A percentile compares a stretch with the other conserved stretches of the same genome.
Evolutionary conservation across 176 grass and related monocot species (phyloP).

Genomic region (Elymus sibiricus): DNA sequence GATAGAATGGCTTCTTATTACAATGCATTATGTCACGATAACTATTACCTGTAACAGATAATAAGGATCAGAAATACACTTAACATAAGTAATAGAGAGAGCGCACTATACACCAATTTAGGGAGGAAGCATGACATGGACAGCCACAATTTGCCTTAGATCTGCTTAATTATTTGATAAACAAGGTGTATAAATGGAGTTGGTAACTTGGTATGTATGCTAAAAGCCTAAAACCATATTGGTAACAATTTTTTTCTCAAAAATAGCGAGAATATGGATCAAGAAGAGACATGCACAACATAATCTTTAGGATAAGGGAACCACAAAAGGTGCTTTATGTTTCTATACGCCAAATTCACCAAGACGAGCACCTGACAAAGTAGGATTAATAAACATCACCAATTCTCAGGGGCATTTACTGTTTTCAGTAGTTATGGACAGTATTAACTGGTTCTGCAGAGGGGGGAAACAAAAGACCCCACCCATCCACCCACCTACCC

Average conservation of each 20-base stretch:
- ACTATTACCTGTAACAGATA: conserved; percentile 64
- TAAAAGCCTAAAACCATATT: conserved; percentile 5
- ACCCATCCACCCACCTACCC: neutral
- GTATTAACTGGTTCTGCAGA: neutral
- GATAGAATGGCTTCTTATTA: conserved; percentile 98
- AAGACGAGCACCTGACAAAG: neutral
- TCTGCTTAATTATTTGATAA: neutral
- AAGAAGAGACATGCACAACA: neutral
- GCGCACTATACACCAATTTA: conserved; percentile 11
- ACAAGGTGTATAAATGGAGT: neutral
- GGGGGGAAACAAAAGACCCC: neutral
- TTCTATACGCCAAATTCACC: conserved; percentile 1
- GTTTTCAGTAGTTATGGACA: neutral
- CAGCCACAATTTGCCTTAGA: neutral
- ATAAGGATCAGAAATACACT: conserved; percentile 22
- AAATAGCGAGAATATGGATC: neutral
- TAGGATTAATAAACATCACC: neutral
- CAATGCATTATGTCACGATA: conserved; percentile 94
- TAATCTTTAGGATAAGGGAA: neutral
- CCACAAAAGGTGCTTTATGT: neutral
- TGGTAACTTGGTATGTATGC: neutral
- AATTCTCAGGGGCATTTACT: neutral
- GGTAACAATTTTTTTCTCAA: neutral
- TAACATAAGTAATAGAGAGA: neutral
- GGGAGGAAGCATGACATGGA: conserved; percentile 9